phyloP scores from a whole-genome alignment of 179 eudicot genomes.

The Silene coronaria region DNA sequence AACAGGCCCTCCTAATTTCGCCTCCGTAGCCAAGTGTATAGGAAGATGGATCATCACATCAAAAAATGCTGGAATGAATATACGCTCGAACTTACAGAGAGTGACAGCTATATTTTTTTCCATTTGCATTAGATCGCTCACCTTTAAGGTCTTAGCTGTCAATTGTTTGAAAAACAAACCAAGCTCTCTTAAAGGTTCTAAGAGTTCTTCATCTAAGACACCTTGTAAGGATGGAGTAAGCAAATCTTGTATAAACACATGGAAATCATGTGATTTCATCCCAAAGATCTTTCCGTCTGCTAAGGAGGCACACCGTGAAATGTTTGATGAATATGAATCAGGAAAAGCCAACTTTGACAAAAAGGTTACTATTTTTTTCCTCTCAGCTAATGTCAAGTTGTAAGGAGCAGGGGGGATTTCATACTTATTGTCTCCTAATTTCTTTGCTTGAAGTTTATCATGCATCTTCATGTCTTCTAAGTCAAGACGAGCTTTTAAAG shows the following conservation, averaged over 20 bases:
- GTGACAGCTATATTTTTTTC: background rate
- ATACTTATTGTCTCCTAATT: background rate
- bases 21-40: slow-evolving; percentile 19
- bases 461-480: slow-evolving; percentile 11
- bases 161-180: slow-evolving; percentile 8
- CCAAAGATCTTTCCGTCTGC: slow-evolving; percentile 14
- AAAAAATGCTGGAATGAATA: slow-evolving; percentile 6
- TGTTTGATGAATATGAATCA: too few species aligned
- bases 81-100: background rate
- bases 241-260: background rate
- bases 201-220: slow-evolving; percentile 12
- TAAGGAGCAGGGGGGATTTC: background rate
- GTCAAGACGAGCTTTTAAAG: background rate
- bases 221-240: slow-evolving; percentile 6
- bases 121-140: background rate
- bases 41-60: slow-evolving; percentile 9
- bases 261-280: slow-evolving; percentile 28
- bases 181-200: slow-evolving; percentile 9
- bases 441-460: background rate
- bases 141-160: slow-evolving; percentile 4
- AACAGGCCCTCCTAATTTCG: slow-evolving; percentile 18
- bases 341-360: background rate
- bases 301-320: background rate
- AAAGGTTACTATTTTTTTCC: background rate
- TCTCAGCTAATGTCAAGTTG: slow-evolving; percentile 7